Conservation (phyloP, 2,329 filamentous ascomycete genomes). For the Lachnellula arida region DNA sequence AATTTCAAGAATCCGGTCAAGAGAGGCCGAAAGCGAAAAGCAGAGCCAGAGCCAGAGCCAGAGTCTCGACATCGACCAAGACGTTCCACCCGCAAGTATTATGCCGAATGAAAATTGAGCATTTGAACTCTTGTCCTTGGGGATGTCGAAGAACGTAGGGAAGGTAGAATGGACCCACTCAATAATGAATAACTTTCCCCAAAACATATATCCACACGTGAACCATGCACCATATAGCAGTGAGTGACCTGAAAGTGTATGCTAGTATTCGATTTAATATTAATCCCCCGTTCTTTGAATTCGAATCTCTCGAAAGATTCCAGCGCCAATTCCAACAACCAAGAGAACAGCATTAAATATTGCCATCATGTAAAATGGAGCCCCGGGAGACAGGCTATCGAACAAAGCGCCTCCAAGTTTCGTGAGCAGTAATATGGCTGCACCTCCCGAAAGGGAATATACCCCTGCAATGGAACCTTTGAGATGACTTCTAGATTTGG, state of each 20-base stretch:
- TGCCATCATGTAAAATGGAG: conserved; percentile 94
- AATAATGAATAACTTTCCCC: neutral
- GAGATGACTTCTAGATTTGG: conserved; percentile 40
- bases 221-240: neutral
- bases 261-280: neutral
- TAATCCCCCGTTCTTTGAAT: conserved; percentile 5
- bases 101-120: neutral
- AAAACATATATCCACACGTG: neutral
- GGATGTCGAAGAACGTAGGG: too few relatives aligned
- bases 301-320: conserved; percentile 25
- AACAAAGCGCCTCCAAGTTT: conserved; percentile 88
- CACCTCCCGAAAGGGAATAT: conserved; percentile 86
- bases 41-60: neutral
- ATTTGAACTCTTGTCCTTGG: neutral
- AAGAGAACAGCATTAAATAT: conserved; percentile 75
- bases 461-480: conserved; percentile 95
- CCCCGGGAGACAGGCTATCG: conserved; percentile 66
- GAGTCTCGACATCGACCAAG: neutral
- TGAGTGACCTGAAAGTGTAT: neutral
- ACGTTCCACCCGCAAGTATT: neutral
- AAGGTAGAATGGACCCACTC: neutral
- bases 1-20: too few relatives aligned
- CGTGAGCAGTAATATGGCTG: conserved; percentile 83
- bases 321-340: conserved; percentile 36
- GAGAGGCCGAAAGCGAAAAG: neutral